phyloP scores from a whole-genome alignment of 306 rosid genomes.

The Castanea sativa region DNA sequence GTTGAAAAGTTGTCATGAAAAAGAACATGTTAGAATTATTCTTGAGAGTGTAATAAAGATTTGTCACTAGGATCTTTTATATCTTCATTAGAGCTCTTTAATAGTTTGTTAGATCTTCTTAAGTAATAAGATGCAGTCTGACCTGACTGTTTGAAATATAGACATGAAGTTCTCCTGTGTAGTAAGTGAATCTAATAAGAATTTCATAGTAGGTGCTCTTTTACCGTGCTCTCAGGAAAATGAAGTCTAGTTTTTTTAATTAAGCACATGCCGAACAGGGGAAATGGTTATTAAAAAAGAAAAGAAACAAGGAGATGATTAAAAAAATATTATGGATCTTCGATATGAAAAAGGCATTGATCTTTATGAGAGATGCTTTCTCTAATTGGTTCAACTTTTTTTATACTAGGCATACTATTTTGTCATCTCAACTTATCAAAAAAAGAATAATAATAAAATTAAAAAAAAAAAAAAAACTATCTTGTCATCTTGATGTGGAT shows the following conservation, averaged over 20 bases:
- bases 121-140: not conserved
- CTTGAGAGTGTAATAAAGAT: not conserved
- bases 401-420: not conserved
- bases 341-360: not conserved
- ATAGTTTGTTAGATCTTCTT: not conserved
- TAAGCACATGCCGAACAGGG: not conserved
- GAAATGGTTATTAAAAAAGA: not conserved
- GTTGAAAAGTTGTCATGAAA: not conserved
- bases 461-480: no score
- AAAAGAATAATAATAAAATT: no score
- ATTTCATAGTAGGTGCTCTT: not conserved
- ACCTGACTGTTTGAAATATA: not conserved
- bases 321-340: not conserved
- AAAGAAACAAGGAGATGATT: not conserved
- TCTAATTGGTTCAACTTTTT: not conserved
- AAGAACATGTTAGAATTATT: not conserved
- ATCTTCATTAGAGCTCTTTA: not conserved
- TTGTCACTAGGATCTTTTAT: not conserved
- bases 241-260: not conserved
- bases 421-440: not conserved
- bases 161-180: not conserved
- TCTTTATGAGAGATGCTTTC: slow-evolving; percentile 3
- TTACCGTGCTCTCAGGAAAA: not conserved
- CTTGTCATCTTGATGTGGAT: slow-evolving; percentile 14
- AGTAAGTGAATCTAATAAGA: not conserved